Percentiles rank a stretch among this genome's conserved stretches.
Evolutionary conservation across 106 monocot genomes (phyloP).

Genomic region (Allium fistulosum): DNA sequence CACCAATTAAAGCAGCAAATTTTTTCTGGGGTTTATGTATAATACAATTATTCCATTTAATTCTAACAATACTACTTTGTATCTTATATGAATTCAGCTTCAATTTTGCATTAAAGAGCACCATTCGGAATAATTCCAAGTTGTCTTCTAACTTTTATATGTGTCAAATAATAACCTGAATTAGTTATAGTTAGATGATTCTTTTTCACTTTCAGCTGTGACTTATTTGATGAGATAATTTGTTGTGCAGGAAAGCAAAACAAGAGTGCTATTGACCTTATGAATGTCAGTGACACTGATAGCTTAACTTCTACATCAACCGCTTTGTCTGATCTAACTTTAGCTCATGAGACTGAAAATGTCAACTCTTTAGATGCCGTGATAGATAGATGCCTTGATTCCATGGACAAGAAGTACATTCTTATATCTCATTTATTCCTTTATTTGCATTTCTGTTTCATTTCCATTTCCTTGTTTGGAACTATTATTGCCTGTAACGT

Average conservation of each 20-base stretch:
- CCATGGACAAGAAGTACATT: slow-evolving; percentile 74
- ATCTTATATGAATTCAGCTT: too few relatives aligned
- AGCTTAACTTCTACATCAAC: slow-evolving; percentile 59
- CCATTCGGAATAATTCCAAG: neutral
- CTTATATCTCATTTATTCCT: slow-evolving; percentile 3
- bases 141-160: neutral
- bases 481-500: too few relatives aligned
- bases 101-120: neutral
- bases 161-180: neutral
- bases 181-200: neutral
- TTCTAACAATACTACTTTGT: too few relatives aligned
- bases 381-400: slow-evolving; percentile 58
- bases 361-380: slow-evolving; percentile 38
- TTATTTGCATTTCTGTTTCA: neutral
- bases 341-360: slow-evolving; percentile 34
- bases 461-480: too few relatives aligned
- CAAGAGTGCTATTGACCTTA: slow-evolving; percentile 28
- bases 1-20: too few relatives aligned
- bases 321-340: slow-evolving; percentile 43
- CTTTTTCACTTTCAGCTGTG: neutral
- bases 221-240: neutral
- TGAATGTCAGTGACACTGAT: slow-evolving; percentile 69
- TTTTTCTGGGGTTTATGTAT: too few relatives aligned
- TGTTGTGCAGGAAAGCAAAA: slow-evolving; percentile 27
- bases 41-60: too few relatives aligned